Evolutionary conservation across 108 stramenopile genomes (phyloP), one percentile per base, ranked within the genome.

Genomic region (Schizochytrium sp.): DNA sequence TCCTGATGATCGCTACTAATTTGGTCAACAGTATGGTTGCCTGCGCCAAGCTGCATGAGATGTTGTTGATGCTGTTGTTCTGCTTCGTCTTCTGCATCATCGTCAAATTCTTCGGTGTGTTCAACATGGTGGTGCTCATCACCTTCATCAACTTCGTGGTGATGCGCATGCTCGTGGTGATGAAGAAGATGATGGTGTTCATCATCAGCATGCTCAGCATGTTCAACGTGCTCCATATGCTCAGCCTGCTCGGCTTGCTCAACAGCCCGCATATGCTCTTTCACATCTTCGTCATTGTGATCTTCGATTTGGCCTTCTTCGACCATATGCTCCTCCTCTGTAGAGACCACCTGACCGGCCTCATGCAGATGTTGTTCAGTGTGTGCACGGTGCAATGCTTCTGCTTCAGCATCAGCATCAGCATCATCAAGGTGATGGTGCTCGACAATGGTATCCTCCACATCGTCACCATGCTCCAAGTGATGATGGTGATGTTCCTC

Each of bases 161-260:
- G 15, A 59, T 59, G 15, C 13, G 13, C 58, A 59, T 28, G 28
- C 28, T 28, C 28, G 28, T 28, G 28, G 28, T 28, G 28, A 28
- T 60, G 19, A n/a, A 60, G 17, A 60, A 19, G 59, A 17, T 60
- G 19, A 17, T 60, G 19, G 59, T 60, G 59, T 19, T 19, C 59
- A 17, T 19, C 59, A 17, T 60, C 59, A 17, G 17, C 59, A n/a
- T n/a, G 19, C n/a, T 60, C 59, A n/a, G 59, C 19, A 60, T 60
- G 59, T n/a, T 60, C 59, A 60, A 60, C 59, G 59, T 60, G 59
- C 59, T 60, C 59, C 59, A 19, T n/a, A n/a, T 60, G 59, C 19
- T 19, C n/a, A 17, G 17, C 59, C 59, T 60, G 19, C 59, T 60
- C 59, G 28, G 28, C 28, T 28, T 28, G 28, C 28, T 28, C 28